Base-by-base conservation (phyloP, 129 eudicot genomes). In the Glebionis coronaria region DNA sequence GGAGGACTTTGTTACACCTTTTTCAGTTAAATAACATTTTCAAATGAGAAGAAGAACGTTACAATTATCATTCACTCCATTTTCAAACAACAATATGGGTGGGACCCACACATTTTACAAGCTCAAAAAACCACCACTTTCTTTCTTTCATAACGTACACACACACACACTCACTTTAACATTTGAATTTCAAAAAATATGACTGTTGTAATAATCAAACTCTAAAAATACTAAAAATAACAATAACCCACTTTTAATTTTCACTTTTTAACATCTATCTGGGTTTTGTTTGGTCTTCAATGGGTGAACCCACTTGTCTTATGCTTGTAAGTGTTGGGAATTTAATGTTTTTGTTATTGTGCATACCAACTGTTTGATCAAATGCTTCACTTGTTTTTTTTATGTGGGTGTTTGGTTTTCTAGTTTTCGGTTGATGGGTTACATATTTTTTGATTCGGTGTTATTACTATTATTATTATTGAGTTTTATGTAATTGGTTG, bases 221-320 rank as follows among this genome's bases (percentile, higher is more conserved):
- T 31, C 21, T 66, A 35, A 35, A 35, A 8, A 10, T 66, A 49
- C 21, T 66, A 35, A 35, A 35, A 8, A 10, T 66, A 58, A 67
- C 54, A 31, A 44, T 16, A 58, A 29, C 44, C 60, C 44, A 49
- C 28, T 38, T 8, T 23, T 67, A 25, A 18, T n/a, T n/a, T 65
- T 50, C 20, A 19, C 46, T 13, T 53, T 44, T 65, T 7, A 35
- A 59, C 56, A 53, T 44, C 55, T 45, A 53, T 44, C 55, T 45
- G 44, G 58, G 65, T 72, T 38, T 62, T 40, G 57, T 75, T 61
- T 68, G 47, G 21, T 51, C 56, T 67, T 59, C 69, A 1, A 50
- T 92, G 98, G 95, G 88, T 13, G 98, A 92, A 55, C 80, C 98
- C 38, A 73, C 89, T 60, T 92, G 96, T 76, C 67, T 92, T 10